These are phyloP conservation scores for Pichia sp. DNA, from an alignment of 1,139 yeast species.

Conservation along the genomic window DNA sequence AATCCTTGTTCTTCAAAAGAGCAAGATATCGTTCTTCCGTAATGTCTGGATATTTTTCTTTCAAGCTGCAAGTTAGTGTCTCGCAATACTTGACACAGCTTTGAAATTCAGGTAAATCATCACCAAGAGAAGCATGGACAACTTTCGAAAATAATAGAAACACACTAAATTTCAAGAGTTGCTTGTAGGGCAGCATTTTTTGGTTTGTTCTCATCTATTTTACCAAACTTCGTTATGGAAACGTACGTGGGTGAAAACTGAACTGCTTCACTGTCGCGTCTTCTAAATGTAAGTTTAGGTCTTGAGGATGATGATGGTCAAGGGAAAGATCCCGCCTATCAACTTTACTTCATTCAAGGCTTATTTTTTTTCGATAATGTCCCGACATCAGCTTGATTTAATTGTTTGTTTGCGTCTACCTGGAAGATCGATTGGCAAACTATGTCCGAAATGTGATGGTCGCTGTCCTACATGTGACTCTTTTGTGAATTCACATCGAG, in stretches of 20 bases:
- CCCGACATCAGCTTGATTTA: slow-evolving; percentile 84
- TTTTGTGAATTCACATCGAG: slow-evolving; percentile 65
- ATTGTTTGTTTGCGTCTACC: slow-evolving; percentile 83
- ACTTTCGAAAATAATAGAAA: not conserved
- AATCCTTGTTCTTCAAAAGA: slow-evolving; percentile 19
- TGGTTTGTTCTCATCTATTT: too few species aligned
- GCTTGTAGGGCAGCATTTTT: too few species aligned
- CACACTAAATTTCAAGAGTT: too few species aligned
- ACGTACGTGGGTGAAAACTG: too few species aligned
- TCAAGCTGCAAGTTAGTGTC: slow-evolving; percentile 32
- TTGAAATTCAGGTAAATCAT: slow-evolving; percentile 60
- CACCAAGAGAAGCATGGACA: slow-evolving; percentile 62
- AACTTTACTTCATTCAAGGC: too few species aligned
- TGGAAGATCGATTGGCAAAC: slow-evolving; percentile 60
- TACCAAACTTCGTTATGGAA: too few species aligned
- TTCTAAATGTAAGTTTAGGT: too few species aligned
- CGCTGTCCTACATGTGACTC: slow-evolving; percentile 90
- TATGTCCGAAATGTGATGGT: slow-evolving; percentile 88
- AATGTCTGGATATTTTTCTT: slow-evolving; percentile 21
- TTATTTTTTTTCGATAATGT: too few species aligned
- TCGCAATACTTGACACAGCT: slow-evolving; percentile 61
- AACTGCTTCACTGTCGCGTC: too few species aligned
- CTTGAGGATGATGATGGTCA: too few species aligned
- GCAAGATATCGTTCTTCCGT: slow-evolving; percentile 11
- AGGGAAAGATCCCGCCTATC: too few species aligned